Evolutionary conservation across 2,329 filamentous ascomycete genomes (phyloP).

Genomic region (Huntiella omanensis): DNA sequence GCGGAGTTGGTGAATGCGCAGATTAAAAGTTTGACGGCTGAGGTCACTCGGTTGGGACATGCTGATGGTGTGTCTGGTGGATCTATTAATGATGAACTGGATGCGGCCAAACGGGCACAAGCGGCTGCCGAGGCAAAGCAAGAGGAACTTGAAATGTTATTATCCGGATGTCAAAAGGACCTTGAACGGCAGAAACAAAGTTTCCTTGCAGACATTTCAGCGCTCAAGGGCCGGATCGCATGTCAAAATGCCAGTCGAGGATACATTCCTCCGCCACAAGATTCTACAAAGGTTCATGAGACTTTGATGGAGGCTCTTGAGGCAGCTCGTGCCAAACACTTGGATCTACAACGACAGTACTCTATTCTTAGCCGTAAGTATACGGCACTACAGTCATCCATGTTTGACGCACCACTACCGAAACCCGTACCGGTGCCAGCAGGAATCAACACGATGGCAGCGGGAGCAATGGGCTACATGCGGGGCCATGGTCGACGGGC

Average conservation of each 20-base stretch:
- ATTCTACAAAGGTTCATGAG: background rate
- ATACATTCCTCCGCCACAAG: background rate
- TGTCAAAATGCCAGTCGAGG: constrained; percentile 18
- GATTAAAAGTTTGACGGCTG: constrained; percentile 36
- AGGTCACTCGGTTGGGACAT: constrained; percentile 40
- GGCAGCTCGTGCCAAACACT: constrained; percentile 33
- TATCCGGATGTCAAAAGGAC: constrained; percentile 32
- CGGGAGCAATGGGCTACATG: no score
- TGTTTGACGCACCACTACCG: constrained; percentile 19
- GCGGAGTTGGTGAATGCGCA: constrained; percentile 43
- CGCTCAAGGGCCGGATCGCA: constrained; percentile 22
- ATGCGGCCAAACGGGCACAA: constrained; percentile 36
- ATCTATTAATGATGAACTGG: constrained; percentile 40
- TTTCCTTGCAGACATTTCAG: constrained; percentile 30
- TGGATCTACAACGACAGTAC: constrained; percentile 34
- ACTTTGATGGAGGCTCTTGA: constrained; percentile 20
- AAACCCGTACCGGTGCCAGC: constrained; percentile 3
- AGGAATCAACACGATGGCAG: background rate
- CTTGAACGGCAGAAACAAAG: constrained; percentile 22
- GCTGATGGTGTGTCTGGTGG: constrained; percentile 42
- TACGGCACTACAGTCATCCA: constrained; percentile 29
- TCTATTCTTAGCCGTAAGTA: constrained; percentile 31
- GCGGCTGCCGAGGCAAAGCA: constrained; percentile 39
- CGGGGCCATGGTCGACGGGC: no score
- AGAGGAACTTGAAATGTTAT: constrained; percentile 37